Evolutionary conservation across 441 rosid species (phyloP).

Genomic region (Daphne laureola): DNA sequence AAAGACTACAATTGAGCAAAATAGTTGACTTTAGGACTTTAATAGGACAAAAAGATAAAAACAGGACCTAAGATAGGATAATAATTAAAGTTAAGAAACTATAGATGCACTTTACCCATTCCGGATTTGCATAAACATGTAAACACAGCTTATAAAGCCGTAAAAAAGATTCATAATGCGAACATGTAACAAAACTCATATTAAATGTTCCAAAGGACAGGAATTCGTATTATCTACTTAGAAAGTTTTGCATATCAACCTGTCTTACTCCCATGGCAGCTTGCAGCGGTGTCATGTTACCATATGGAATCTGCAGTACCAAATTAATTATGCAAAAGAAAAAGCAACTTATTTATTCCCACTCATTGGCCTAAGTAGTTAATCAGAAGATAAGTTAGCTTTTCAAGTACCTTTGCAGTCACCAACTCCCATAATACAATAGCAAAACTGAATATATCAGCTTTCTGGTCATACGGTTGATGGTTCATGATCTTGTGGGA

Average conservation of each 20-base stretch:
- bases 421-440: constrained; percentile 66
- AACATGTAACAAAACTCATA: too few relatives aligned
- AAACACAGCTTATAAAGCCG: too few relatives aligned
- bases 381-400: constrained; percentile 1
- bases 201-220: too few relatives aligned
- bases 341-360: not conserved
- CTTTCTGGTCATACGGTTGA: constrained; percentile 57
- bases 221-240: not conserved
- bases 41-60: too few relatives aligned
- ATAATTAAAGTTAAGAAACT: not conserved
- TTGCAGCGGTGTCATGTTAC: constrained; percentile 55
- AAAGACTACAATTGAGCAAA: too few relatives aligned
- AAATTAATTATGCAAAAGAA: not conserved
- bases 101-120: too few relatives aligned
- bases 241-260: constrained; percentile 21
- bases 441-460: constrained; percentile 64
- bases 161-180: too few relatives aligned
- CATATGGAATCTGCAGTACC: constrained; percentile 47
- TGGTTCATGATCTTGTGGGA: constrained; percentile 53
- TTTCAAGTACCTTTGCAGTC: constrained; percentile 46
- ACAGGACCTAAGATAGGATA: not conserved
- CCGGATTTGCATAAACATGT: too few relatives aligned
- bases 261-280: constrained; percentile 71
- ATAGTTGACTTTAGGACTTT: too few relatives aligned
- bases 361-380: not conserved